Percentiles rank a stretch among this genome's conserved stretches.
Evolutionary conservation across 2,329 filamentous ascomycete species (phyloP).

Genomic region (Talaromyces sp.): DNA sequence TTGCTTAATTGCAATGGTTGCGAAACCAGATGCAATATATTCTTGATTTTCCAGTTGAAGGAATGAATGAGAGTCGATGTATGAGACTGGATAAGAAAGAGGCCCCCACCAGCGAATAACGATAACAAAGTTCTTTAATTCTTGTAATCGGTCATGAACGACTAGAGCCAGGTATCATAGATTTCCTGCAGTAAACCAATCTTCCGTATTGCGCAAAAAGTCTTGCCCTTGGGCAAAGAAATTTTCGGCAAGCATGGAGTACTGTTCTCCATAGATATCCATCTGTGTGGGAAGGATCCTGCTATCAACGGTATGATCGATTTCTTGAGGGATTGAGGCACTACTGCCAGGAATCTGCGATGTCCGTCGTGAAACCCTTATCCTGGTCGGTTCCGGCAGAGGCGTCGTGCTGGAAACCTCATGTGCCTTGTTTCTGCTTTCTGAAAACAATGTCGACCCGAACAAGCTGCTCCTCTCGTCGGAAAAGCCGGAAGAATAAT

Average conservation of each 20-base stretch:
- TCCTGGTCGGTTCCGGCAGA: slow-evolving; percentile 43
- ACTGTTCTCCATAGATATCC: slow-evolving; percentile 38
- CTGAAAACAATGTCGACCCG: slow-evolving; percentile 38
- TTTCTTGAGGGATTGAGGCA: slow-evolving; percentile 18
- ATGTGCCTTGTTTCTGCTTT: slow-evolving; percentile 24
- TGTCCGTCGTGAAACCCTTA: slow-evolving; percentile 24
- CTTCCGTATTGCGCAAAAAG: slow-evolving; percentile 38
- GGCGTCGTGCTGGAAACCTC: slow-evolving; percentile 45
- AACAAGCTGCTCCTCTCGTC: slow-evolving; percentile 38
- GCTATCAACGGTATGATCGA: slow-evolving; percentile 20
- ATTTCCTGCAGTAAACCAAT: slow-evolving; percentile 34
- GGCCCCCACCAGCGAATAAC: no score
- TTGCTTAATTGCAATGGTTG: no score
- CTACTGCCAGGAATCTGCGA: slow-evolving; percentile 23
- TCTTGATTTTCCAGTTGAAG: no score
- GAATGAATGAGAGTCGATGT: no score
- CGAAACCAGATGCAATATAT: no score
- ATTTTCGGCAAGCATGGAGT: slow-evolving; percentile 47
- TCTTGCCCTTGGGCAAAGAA: slow-evolving; percentile 48
- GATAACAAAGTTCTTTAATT: no score
- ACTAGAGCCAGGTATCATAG: slow-evolving; percentile 21
- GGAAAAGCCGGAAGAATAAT: slow-evolving; percentile 44
- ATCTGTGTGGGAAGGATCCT: slow-evolving; percentile 25
- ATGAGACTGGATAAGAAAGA: no score
- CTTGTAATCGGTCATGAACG: background rate